Evolutionary conservation across 305 asterid species (phyloP).

Genomic region (Ajuga reptans): DNA sequence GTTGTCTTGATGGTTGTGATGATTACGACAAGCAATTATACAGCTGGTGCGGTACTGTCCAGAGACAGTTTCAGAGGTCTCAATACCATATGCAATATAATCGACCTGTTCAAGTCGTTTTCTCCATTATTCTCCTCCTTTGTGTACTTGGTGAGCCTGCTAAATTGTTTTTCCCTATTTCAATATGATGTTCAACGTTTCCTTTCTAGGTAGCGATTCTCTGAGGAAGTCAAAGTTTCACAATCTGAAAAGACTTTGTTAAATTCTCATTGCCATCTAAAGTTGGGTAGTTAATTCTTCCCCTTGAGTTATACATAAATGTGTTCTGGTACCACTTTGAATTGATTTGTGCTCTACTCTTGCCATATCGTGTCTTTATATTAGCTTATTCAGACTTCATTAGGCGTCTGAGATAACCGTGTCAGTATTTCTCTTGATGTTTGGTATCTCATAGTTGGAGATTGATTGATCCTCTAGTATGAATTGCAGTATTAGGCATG

Average conservation of each 20-base stretch:
- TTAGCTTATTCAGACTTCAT: background rate
- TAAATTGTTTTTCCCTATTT: conserved; percentile 5
- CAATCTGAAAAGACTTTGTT: background rate
- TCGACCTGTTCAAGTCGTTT: conserved; percentile 55
- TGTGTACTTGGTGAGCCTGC: conserved; percentile 68
- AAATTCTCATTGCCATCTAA: background rate
- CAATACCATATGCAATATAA: conserved; percentile 77
- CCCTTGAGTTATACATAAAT: background rate
- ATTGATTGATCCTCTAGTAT: background rate
- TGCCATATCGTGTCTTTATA: background rate
- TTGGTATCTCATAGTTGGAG: background rate
- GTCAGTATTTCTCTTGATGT: background rate
- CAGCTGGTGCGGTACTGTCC: conserved; percentile 75
- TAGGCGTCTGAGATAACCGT: background rate
- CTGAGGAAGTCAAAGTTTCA: background rate
- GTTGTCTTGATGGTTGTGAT: conserved; percentile 63
- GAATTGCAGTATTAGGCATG: conserved; percentile 3
- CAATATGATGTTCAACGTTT: background rate
- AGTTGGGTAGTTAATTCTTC: background rate
- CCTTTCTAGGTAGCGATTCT: background rate
- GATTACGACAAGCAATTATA: conserved; percentile 63
- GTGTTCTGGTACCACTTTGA: background rate
- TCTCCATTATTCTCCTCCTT: conserved; percentile 47
- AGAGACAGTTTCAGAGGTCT: conserved; percentile 83
- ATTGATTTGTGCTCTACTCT: background rate